These are phyloP conservation scores for Colletotrichum abscissum DNA, from an alignment of 2,329 filamentous ascomycete genomes.

Conservation along the genomic window DNA sequence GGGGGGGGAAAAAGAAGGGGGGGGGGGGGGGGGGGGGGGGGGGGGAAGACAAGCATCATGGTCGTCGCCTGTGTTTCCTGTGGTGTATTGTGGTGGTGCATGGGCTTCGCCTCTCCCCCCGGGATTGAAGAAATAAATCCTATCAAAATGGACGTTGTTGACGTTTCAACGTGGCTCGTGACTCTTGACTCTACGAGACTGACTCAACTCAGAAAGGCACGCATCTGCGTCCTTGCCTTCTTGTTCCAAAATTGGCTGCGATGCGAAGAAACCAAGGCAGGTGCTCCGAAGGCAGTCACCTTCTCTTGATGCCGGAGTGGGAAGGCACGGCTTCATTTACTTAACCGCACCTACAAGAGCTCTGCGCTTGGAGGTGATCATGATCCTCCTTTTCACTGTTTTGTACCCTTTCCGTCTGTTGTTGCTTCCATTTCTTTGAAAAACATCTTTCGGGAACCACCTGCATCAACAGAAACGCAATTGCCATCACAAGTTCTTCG, in stretches of 20 bases:
- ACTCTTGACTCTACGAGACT: no score
- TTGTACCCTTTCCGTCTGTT: background rate
- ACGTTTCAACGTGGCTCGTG: no score
- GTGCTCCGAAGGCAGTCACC: background rate
- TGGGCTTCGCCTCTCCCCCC: background rate
- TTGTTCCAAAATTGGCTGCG: no score
- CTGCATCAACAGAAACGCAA: background rate
- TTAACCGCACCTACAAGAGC: background rate
- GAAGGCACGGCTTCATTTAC: constrained; percentile 1
- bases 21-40: constrained; percentile 7
- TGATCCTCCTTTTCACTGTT: background rate
- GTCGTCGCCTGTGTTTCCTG: constrained; percentile 1
- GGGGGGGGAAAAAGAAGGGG: no score
- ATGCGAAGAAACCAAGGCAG: no score
- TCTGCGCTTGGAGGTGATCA: background rate
- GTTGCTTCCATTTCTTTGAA: background rate
- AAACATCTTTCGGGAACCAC: background rate
- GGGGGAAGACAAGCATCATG: background rate
- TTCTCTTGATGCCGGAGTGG: background rate
- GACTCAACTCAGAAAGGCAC: no score
- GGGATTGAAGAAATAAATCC: no score
- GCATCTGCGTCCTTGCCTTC: no score
- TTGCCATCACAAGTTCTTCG: background rate
- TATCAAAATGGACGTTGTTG: no score
- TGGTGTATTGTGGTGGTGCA: background rate